Conservation (phyloP, 73 alveolate species). For the Tetrahymena malaccensis region DNA sequence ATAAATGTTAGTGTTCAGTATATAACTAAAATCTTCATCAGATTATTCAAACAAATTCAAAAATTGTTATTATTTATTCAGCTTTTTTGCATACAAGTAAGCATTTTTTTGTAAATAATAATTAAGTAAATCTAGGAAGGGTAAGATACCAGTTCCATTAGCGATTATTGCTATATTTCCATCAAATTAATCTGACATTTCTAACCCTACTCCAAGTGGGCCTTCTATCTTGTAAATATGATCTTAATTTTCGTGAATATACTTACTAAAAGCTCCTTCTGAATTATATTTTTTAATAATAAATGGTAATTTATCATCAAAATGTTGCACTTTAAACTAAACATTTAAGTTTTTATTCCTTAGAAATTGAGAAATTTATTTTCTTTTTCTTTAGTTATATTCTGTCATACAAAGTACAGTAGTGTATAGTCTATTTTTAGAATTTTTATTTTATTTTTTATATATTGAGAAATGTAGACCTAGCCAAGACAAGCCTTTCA, state of each 20-base stretch:
- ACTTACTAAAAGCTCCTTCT: background rate
- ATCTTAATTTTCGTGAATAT: background rate
- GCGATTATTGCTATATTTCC: background rate
- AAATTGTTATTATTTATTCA: background rate
- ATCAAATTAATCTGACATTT: background rate
- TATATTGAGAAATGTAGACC: background rate
- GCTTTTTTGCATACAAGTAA: background rate
- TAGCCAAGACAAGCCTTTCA: background rate
- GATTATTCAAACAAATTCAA: background rate
- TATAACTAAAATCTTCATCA: background rate
- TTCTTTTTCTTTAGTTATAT: background rate
- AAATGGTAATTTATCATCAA: background rate
- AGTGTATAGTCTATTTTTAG: background rate
- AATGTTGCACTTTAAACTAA: background rate
- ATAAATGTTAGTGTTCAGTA: background rate
- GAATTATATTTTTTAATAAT: background rate
- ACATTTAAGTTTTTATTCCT: background rate
- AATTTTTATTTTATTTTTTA: background rate
- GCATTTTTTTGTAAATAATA: background rate
- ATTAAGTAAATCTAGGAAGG: background rate
- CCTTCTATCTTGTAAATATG: background rate
- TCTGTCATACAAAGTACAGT: background rate
- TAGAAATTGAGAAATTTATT: background rate
- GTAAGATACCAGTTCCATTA: background rate
- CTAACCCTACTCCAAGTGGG: background rate